Evolutionary conservation across 2,329 filamentous ascomycete genomes (phyloP), one percentile per base, ranked within the genome.

Genomic region (Talaromyces sp.): DNA sequence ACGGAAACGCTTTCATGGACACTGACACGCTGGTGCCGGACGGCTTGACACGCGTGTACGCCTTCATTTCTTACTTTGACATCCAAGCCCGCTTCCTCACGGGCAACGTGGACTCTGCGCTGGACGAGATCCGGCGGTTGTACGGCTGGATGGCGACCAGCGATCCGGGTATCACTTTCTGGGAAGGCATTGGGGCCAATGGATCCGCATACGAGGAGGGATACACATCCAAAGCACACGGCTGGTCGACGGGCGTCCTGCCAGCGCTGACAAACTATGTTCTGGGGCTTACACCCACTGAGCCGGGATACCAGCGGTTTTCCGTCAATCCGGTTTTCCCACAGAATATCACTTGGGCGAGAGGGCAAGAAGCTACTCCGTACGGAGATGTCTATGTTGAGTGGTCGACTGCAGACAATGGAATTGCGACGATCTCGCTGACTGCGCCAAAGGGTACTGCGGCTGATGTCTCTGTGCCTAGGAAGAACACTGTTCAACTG

Each of bases 1-100:
- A 82, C 62, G 81, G 81, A 2, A 83, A 83, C 64, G 73, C 81
- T 1, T 83, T 83, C 65, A 83, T 81, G 65, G 81, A 83, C 66
- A 79, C 76, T 41, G 77, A 73, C 50, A 65, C 71, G 3, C 67
- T 81, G 5, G 65, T 61, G 5, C 63, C 62, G 0, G 76, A 73
- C 0, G 81, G 77, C 64, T 74, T 74, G 2, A 67, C 78, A 55
- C 74, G 80, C 13, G 81, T 83, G 3, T 83, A 83, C 58, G 74
- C 81, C 2, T 82, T 83, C 63, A 76, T 80, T 19, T 82, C 81
- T 1, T 83, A 81, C 66, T 83, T 83, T 63, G 81, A 83, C 69
- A 72, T 81, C 19, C 73, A 76, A n/a, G 81, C 81, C 13, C 77
- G 81, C 10, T 82, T 83, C 64, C 66, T 66, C 13, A 68, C 69